A percentile compares a stretch with the other conserved stretches of the same genome.
Evolutionary conservation across 306 rosid species (phyloP).

Genomic region (Prunus mongolica): DNA sequence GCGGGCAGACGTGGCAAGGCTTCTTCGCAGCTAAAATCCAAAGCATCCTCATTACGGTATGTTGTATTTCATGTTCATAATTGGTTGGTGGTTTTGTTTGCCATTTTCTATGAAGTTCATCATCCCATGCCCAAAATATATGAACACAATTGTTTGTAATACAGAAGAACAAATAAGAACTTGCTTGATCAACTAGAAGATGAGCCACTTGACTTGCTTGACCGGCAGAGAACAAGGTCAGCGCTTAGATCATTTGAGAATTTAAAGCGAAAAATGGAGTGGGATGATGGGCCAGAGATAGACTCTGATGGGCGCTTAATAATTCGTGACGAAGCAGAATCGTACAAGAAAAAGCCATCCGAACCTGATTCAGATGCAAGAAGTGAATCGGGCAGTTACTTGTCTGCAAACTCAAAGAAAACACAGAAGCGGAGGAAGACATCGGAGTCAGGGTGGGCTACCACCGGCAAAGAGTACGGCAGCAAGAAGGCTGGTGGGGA

Average conservation of each 20-base stretch:
- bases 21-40: conserved; percentile 45
- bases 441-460: conserved; percentile 81
- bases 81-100: not conserved
- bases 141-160: not conserved
- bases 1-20: conserved; percentile 37
- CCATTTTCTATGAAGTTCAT: not conserved
- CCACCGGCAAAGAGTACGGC: conserved; percentile 81
- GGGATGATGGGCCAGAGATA: conserved; percentile 62
- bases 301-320: conserved; percentile 83
- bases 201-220: conserved; percentile 93
- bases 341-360: conserved; percentile 25
- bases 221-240: conserved; percentile 63
- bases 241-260: conserved; percentile 58
- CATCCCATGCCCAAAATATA: not conserved
- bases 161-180: conserved; percentile 41
- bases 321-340: conserved; percentile 53
- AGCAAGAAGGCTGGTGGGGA: conserved; percentile 93
- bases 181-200: conserved; percentile 72
- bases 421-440: conserved; percentile 68
- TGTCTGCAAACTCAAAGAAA: conserved; percentile 54
- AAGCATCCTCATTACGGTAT: conserved; percentile 63
- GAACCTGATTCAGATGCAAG: conserved; percentile 43
- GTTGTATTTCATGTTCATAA: conserved; percentile 16
- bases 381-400: conserved; percentile 60
- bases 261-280: conserved; percentile 56